These are phyloP conservation scores for Penicillium alfredii DNA, from an alignment of 495 filamentous ascomycete genomes.

Conservation along the genomic window DNA sequence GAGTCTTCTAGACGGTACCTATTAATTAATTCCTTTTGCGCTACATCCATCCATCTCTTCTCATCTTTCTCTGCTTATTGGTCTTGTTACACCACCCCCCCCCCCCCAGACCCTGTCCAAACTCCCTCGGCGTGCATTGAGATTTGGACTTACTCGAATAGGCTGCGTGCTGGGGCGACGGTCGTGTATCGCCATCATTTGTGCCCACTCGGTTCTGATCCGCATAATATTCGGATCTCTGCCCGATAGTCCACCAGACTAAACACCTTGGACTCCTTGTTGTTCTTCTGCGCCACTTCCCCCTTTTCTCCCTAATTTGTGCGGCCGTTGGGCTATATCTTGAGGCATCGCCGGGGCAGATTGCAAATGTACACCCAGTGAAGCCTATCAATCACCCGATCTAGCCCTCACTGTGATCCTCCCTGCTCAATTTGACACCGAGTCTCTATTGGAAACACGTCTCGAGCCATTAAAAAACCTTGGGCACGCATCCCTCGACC, in stretches of 20 bases:
- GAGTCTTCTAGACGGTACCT: too few species aligned
- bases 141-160: conserved; percentile 22
- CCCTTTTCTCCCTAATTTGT: conserved; percentile 10
- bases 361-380: conserved; percentile 35
- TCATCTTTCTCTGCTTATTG: too few species aligned
- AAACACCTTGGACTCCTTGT: conserved; percentile 12
- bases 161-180: conserved; percentile 22
- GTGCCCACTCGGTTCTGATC: conserved; percentile 24
- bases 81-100: not conserved
- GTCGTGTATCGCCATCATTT: conserved; percentile 35
- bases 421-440: too few species aligned
- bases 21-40: too few species aligned
- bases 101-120: not conserved
- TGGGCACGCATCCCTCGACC: conserved; percentile 33
- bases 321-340: conserved; percentile 33
- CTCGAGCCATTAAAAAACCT: conserved; percentile 15
- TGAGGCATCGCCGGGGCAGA: conserved; percentile 25
- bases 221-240: conserved; percentile 15
- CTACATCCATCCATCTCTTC: too few species aligned
- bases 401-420: too few species aligned
- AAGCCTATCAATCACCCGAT: conserved; percentile 28
- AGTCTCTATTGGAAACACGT: conserved; percentile 42
- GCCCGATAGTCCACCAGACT: conserved; percentile 15
- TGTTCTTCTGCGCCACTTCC: conserved; percentile 5
- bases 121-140: conserved; percentile 16